Evolutionary conservation across 148 eudicot species (phyloP).

Genomic region (Amaranthus hypochondriacus): DNA sequence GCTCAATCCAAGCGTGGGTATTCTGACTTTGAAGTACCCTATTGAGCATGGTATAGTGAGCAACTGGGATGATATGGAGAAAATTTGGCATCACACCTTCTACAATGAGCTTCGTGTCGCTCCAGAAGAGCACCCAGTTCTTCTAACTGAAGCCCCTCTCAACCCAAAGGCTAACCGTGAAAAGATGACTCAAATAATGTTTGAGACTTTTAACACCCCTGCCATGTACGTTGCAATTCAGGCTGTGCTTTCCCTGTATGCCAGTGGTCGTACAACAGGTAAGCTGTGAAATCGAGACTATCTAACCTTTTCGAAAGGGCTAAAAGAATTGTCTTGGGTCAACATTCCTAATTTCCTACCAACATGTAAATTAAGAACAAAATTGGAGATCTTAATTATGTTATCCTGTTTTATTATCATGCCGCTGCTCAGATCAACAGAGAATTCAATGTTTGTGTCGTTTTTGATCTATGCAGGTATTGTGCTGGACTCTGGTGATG

Average conservation of each 20-base stretch:
- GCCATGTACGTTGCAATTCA: slow-evolving; percentile 83
- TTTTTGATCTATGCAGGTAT: slow-evolving; percentile 43
- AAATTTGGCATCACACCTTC: slow-evolving; percentile 90
- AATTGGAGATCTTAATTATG: not conserved
- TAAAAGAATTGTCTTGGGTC: too few relatives aligned
- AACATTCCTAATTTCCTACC: not conserved
- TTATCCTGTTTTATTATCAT: too few relatives aligned
- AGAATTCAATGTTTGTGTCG: not conserved
- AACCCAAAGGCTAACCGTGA: slow-evolving; percentile 93
- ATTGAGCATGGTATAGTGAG: slow-evolving; percentile 91
- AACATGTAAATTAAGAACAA: not conserved
- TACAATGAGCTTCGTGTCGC: slow-evolving; percentile 90
- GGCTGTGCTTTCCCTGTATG: slow-evolving; percentile 76
- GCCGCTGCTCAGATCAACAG: not conserved
- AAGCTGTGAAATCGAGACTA: slow-evolving; percentile 18
- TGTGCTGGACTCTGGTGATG: slow-evolving; percentile 87
- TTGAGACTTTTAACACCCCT: slow-evolving; percentile 81
- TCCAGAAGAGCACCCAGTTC: slow-evolving; percentile 89
- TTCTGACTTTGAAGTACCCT: slow-evolving; percentile 72
- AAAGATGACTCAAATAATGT: slow-evolving; percentile 91
- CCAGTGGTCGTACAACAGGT: slow-evolving; percentile 93
- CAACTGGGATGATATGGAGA: slow-evolving; percentile 97
- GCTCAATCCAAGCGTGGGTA: slow-evolving; percentile 95
- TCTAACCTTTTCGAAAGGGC: too few relatives aligned
- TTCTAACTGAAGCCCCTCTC: slow-evolving; percentile 80